Percentiles rank a stretch among this genome's conserved stretches.
phyloP scores from a whole-genome alignment of 148 eudicot species.

The Fallopia convolvulus region DNA sequence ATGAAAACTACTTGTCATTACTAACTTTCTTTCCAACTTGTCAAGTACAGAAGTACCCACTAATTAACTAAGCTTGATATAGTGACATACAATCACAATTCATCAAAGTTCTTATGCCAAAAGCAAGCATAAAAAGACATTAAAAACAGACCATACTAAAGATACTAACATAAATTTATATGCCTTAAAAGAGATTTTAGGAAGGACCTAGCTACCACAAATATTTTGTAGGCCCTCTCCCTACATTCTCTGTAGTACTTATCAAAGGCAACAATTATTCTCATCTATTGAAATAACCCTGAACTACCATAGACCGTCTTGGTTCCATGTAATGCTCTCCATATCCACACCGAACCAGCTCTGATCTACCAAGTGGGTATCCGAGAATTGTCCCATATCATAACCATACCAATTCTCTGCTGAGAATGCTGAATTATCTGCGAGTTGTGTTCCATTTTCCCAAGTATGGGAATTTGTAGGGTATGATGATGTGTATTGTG shows the following conservation, averaged over 20 bases:
- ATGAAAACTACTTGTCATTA: conserved; percentile 8
- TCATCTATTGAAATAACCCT: conserved; percentile 6
- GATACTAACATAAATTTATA: neutral
- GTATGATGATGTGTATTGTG: neutral
- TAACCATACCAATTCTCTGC: neutral
- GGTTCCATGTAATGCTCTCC: conserved; percentile 35
- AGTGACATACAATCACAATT: neutral
- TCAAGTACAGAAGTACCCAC: neutral
- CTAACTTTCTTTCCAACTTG: neutral
- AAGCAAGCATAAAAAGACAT: neutral
- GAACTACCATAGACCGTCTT: conserved; percentile 48
- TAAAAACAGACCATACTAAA: neutral
- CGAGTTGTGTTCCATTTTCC: too few relatives aligned
- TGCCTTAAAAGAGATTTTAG: neutral
- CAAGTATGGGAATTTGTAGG: too few relatives aligned
- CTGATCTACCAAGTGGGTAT: neutral
- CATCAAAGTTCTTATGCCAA: neutral
- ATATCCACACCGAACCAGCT: conserved; percentile 30
- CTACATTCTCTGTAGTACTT: neutral
- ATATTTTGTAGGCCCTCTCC: neutral
- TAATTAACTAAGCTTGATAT: neutral
- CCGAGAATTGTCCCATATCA: neutral
- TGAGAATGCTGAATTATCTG: too few relatives aligned
- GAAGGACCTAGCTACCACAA: neutral
- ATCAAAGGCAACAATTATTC: neutral